Evolutionary conservation across 2,329 filamentous ascomycete species (phyloP).

Genomic region (Phaeosphaeriaceae sp.): DNA sequence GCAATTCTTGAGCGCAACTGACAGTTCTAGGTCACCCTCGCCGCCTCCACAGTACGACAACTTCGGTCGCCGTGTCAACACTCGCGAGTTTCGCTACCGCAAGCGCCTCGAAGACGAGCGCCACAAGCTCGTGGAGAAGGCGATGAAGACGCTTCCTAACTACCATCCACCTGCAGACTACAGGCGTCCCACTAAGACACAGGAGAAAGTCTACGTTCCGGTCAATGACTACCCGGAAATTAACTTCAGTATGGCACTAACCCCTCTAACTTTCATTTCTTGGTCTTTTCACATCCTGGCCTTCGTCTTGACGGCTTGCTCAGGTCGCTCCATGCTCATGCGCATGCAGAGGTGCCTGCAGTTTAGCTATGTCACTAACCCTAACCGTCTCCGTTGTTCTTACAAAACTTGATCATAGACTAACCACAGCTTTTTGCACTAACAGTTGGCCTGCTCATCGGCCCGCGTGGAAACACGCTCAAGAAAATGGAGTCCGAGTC

Average conservation of each 20-base stretch:
- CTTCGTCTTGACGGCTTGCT: conserved; percentile 55
- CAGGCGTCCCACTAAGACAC: conserved; percentile 97
- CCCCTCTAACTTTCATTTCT: conserved; percentile 71
- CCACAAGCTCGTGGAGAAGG: conserved; percentile 97
- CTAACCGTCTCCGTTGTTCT: conserved; percentile 38
- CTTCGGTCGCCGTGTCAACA: conserved; percentile 98
- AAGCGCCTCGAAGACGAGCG: conserved; percentile 98
- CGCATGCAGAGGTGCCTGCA: conserved; percentile 43
- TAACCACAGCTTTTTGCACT: conserved; percentile 88
- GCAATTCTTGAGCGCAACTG: conserved; percentile 5
- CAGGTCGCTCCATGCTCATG: conserved; percentile 38
- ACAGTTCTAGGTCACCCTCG: conserved; percentile 78
- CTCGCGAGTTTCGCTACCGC: conserved; percentile 96
- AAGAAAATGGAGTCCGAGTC: conserved; percentile 99
- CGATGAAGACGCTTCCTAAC: conserved; percentile 99
- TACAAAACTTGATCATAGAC: conserved; percentile 62
- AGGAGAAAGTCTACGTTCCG: conserved; percentile 99
- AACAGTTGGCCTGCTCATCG: conserved; percentile 99
- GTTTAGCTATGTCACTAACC: conserved; percentile 53
- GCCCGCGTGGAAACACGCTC: conserved; percentile 98
- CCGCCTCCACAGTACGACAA: conserved; percentile 98
- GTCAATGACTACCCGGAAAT: conserved; percentile 99
- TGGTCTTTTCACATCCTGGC: conserved; percentile 53
- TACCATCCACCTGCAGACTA: conserved; percentile 99
- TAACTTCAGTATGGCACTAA: conserved; percentile 99